Base-by-base conservation (phyloP, 2,329 filamentous ascomycete genomes). In the Dactylellina sp. region DNA sequence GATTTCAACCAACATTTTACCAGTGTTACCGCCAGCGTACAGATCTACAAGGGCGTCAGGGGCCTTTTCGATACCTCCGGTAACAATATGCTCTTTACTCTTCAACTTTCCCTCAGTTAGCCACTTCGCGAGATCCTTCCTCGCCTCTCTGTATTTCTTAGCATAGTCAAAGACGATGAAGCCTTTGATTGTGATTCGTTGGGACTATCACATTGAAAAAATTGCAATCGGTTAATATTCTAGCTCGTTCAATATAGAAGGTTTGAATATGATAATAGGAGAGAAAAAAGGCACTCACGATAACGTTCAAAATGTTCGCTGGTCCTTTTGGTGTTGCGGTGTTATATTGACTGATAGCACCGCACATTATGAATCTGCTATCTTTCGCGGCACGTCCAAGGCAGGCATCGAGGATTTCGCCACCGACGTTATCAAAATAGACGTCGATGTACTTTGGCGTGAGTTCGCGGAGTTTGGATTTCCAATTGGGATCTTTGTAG, bases 391-490 rank as follows among this genome's bases (percentile, higher is more conserved):
- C 89, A n/a, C 88, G 84, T 2, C 81, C 82, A 40, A 92, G 83
- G 47, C 88, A 89, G 75, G 87, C 80, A 78, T 92, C 88, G 28
- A 92, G 83, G 61, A 91, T 89, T 75, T 90, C 88, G 4, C 89
- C 89, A 9, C 89, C 89, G 18, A 90, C 88, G 81, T 91, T 91
- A 81, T 92, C 89, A 80, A 88, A 92, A 81, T 88, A 92, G 12
- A 92, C 87, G 80, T 90, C 87, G 64, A 89, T 90, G 75, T 84
- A 84, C 75, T 85, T 81, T 42, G 84, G 84, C 5, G 88, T 90
- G 2, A 86, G 87, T 44, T 84, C 84, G 76, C 84, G 83, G 78
- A 91, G 86, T 80, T 88, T 84, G 72, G 84, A 80, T 77, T 82
- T 84, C 79, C 90, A 91, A 65, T 87, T 85, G 12, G 82, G 76